phyloP scores from a whole-genome alignment of 768 basidiomycete genomes.

The Lyophyllum semitale region DNA sequence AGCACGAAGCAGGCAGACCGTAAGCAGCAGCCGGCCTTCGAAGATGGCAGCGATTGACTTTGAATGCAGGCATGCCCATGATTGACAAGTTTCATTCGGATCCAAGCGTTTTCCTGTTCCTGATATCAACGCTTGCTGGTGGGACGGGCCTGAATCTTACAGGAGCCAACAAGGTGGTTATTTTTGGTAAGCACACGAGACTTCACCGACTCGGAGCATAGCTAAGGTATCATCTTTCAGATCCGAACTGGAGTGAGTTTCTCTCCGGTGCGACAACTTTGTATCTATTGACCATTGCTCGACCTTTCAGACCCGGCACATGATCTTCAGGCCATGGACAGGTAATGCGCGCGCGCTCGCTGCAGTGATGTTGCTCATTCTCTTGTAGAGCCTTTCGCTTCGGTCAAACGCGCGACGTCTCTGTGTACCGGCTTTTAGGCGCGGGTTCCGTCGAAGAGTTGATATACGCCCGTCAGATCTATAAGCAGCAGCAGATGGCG shows the following conservation, averaged over 20 bases:
- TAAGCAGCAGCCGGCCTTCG: constrained; percentile 34
- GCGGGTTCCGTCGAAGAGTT: constrained; percentile 88
- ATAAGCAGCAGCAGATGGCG: constrained; percentile 94
- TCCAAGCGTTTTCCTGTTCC: constrained; percentile 72
- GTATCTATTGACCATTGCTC: constrained; percentile 4
- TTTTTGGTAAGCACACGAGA: constrained; percentile 61
- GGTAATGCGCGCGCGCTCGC: constrained; percentile 26
- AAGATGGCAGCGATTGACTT: background rate
- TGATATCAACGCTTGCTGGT: constrained; percentile 90
- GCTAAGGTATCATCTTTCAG: constrained; percentile 35
- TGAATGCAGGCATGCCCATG: constrained; percentile 70
- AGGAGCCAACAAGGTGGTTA: constrained; percentile 91
- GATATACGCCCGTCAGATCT: constrained; percentile 87
- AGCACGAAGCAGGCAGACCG: constrained; percentile 65
- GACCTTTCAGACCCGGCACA: constrained; percentile 79
- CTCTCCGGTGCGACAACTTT: background rate
- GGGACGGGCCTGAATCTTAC: constrained; percentile 91
- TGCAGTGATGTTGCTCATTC: background rate
- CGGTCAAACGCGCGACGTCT: constrained; percentile 84
- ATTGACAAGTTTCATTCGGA: constrained; percentile 85
- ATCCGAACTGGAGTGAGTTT: constrained; percentile 92
- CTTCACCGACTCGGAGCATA: constrained; percentile 1
- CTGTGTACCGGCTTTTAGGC: constrained; percentile 80
- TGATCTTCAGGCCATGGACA: constrained; percentile 91
- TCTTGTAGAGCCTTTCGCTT: constrained; percentile 69